Evolutionary conservation across 768 basidiomycete species (phyloP), one percentile per base, ranked within the genome.

Genomic region (Russula emetica): DNA sequence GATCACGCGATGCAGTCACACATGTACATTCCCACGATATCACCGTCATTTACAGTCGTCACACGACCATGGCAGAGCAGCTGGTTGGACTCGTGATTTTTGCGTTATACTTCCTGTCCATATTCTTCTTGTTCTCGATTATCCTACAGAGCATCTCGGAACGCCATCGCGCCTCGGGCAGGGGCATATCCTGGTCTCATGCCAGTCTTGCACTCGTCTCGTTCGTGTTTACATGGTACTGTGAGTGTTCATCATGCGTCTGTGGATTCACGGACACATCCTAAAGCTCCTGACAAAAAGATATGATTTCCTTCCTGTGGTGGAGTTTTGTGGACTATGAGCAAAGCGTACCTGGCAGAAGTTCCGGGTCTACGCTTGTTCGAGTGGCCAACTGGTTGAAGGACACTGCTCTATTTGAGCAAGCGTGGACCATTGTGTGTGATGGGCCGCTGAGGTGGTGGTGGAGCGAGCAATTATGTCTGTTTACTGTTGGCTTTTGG

Each of bases 391-490:
- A 72, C 10, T 87, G 86, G 86, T 78, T 87, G 1, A 56, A 73
- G 20, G 61, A 81, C 24, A 86, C 85, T 0, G 75, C 75, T 0
- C 75, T 87, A 0, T 88, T 89, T 66, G 81, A 85, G 70, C 80
- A 87, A 72, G 85, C 85, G 2, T 80, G 79, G 79, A 58, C 64
- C 2, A 68, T 70, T 56, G 79, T 82, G 16, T 61, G 60, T 24
- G 72, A 40, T 24, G 77, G 78, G 34, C 73, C 76, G 0, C 62
- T 78, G 50, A 82, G 81, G 54, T 88, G 85, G 85, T 88, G 85
- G 86, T 86, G 85, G 84, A 83, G 82, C 66, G 81, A 85, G 71
- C 83, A 86, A 69, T 34, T 86, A 16, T 86, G 84, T 70, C 68
- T 83, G 24, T 86, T 79, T 74, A 85, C 85, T 5, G 80, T 78